Percentiles rank a stretch among this genome's conserved stretches.
phyloP scores from a whole-genome alignment of 371 early-diverging fungal genomes.

The Lichtheimia ramosa region DNA sequence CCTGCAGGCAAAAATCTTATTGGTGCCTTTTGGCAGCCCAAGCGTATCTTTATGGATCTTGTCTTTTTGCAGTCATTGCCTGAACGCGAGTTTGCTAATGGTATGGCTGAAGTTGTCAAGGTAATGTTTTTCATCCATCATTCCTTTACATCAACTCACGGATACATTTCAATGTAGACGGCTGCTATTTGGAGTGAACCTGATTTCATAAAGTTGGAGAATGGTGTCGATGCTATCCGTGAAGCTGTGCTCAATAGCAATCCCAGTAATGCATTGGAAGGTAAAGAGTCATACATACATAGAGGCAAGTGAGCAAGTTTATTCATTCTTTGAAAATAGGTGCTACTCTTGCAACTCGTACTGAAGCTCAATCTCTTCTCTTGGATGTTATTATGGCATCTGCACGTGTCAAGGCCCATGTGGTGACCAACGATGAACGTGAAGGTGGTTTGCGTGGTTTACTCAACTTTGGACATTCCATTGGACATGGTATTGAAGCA shows the following conservation, averaged over 20 bases:
- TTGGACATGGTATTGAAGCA: constrained; percentile 97
- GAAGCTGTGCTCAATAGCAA: constrained; percentile 65
- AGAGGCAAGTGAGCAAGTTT: not conserved
- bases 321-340: constrained; percentile 28
- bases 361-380: constrained; percentile 65
- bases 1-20: constrained; percentile 95
- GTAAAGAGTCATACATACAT: constrained; percentile 19
- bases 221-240: constrained; percentile 75
- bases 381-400: constrained; percentile 87
- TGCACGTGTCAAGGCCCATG: constrained; percentile 90
- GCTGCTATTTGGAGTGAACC: constrained; percentile 90
- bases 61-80: constrained; percentile 87
- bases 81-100: constrained; percentile 92
- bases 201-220: constrained; percentile 89
- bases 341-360: constrained; percentile 62
- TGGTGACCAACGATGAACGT: constrained; percentile 94
- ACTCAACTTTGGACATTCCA: constrained; percentile 96
- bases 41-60: constrained; percentile 90
- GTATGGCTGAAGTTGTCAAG: constrained; percentile 98
- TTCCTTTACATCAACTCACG: not conserved
- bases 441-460: constrained; percentile 94
- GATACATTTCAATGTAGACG: constrained; percentile 47
- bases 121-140: constrained; percentile 14
- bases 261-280: constrained; percentile 50
- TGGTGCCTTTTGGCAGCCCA: constrained; percentile 97